Base-by-base conservation (phyloP, 1,284 basidiomycete genomes). In the Austropuccinia psidii region DNA sequence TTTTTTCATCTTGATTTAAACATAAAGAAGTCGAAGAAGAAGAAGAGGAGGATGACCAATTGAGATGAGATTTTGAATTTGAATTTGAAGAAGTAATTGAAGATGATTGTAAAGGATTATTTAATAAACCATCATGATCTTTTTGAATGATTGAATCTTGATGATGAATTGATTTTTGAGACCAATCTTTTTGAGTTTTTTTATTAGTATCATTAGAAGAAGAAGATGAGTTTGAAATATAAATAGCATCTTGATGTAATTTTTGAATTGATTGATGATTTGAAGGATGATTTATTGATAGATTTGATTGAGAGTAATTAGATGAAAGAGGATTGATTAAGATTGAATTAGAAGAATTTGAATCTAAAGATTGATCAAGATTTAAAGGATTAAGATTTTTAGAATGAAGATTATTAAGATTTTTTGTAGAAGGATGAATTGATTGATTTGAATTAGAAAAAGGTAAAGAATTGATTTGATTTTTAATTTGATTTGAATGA, bases 41-140 rank as follows among this genome's bases (percentile, higher is more conserved):
- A 45, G 60, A 72, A n/a, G 68, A 57, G 19, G 68, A 60, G 11
- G 68, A 61, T 17, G 68, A 57, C 11, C 54, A 60, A 43, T 33
- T 55, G 49, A 52, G 39, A 11, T 49, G 43, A 11, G 24, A 24
- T 11, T 24, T 60, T 29, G 57, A 55, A 27, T 45, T 72, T 52
- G 15, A 43, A 52, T 41, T 55, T 7, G 68, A 70, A 45, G 29
- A 33, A 27, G 54, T n/a, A n/a, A n/a, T n/a, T n/a, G n/a, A n/a
- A 39, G 4, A 41, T 15, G 41, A 47, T 5, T 29, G 39, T 31
- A 21, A 37, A 45, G 15, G 37, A 35, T 19, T 70, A 52, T 37
- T 19, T 5, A n/a, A 70, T 41, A 11, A 29, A 33, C 52, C 43
- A 61, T 33, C 35, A 45, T 41, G 29, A 21, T 19, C 58, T 35